Conservation (phyloP, 345 rosid species). For the Corchorus capsularis region DNA sequence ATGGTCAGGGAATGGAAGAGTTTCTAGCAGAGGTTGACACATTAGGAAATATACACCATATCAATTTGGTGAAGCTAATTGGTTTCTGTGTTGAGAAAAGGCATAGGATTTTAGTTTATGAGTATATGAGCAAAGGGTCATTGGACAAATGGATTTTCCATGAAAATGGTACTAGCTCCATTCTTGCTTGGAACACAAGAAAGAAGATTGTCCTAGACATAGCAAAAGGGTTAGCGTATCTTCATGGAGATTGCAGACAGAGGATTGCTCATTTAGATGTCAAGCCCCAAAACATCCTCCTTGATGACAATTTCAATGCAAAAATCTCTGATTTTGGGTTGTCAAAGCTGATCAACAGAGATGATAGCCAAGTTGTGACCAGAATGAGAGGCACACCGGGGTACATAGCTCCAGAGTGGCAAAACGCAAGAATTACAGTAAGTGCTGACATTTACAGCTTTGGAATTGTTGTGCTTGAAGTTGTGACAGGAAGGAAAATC, state of each 20-base stretch:
- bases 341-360: constrained; percentile 2
- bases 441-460: neutral
- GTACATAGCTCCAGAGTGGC: constrained; percentile 14
- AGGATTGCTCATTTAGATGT: constrained; percentile 11
- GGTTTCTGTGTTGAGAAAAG: constrained; percentile 7
- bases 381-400: neutral
- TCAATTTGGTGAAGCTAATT: constrained; percentile 10
- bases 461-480: neutral
- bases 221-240: constrained; percentile 13
- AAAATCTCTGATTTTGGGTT: constrained; percentile 13
- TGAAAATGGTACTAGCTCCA: neutral
- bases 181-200: constrained; percentile 11
- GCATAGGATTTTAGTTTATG: neutral
- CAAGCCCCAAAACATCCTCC: constrained; percentile 15
- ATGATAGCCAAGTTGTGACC: neutral
- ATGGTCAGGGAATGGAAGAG: neutral
- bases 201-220: neutral
- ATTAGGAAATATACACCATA: constrained; percentile 7
- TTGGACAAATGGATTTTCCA: constrained; percentile 17
- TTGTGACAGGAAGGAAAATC: neutral
- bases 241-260: constrained; percentile 10
- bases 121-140: constrained; percentile 12
- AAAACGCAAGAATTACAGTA: neutral
- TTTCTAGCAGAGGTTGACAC: constrained; percentile 16
- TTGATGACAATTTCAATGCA: neutral